Evolutionary conservation across 371 early-diverging fungal species (phyloP).

Genomic region (Mortierella sp.): DNA sequence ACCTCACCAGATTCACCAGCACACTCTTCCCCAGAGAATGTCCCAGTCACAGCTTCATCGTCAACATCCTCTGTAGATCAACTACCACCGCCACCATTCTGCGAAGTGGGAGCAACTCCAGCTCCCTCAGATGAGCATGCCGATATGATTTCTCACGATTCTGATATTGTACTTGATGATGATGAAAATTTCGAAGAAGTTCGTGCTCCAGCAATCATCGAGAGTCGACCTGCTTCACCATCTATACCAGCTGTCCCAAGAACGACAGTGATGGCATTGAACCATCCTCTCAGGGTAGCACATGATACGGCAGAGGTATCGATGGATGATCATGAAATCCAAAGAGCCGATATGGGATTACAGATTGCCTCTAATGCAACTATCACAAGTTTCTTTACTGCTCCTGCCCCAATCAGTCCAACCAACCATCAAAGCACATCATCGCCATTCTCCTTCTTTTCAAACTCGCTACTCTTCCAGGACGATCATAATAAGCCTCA

Average conservation of each 20-base stretch:
- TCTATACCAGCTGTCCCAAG: not conserved
- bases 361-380: not conserved
- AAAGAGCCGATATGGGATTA: not conserved
- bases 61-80: slow-evolving; percentile 7
- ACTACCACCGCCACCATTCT: slow-evolving; percentile 3
- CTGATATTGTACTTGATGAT: slow-evolving; percentile 4
- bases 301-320: not conserved
- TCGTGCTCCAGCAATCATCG: not conserved
- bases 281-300: not conserved
- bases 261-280: not conserved
- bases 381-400: slow-evolving; percentile 14
- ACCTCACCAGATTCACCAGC: not conserved
- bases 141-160: not conserved
- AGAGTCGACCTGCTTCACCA: slow-evolving; percentile 11
- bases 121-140: not conserved
- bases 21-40: not conserved
- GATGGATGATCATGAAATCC: slow-evolving; percentile 2
- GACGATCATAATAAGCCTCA: not conserved
- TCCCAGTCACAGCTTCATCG: not conserved
- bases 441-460: slow-evolving; percentile 14
- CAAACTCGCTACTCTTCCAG: not conserved
- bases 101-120: not conserved
- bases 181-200: not conserved
- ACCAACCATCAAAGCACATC: slow-evolving; percentile 1
- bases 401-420: slow-evolving; percentile 8